Evolutionary conservation across 2,329 filamentous ascomycete species (phyloP).

Genomic region (Periconia sp.): DNA sequence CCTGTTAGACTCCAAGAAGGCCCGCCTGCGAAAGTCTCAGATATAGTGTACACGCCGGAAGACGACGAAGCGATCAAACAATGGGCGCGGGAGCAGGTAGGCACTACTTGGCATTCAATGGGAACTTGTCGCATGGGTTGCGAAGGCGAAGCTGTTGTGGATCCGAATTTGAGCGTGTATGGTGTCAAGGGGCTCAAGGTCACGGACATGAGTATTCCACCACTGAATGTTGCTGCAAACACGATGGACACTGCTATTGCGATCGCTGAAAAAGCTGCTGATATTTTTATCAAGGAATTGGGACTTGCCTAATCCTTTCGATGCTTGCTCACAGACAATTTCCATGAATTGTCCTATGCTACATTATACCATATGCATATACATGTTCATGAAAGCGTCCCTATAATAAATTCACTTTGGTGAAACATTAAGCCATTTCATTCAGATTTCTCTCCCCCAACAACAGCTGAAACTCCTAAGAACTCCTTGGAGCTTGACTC

Average conservation of each 20-base stretch:
- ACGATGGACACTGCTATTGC: slow-evolving; percentile 29
- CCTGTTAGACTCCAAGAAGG: no score
- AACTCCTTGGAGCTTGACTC: no score
- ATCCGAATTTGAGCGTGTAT: slow-evolving; percentile 18
- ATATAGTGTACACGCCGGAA: slow-evolving; percentile 53
- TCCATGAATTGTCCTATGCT: no score
- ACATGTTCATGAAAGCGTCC: no score
- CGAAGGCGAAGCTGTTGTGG: slow-evolving; percentile 26
- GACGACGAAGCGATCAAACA: slow-evolving; percentile 54
- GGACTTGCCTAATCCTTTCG: slow-evolving; percentile 15
- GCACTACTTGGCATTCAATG: slow-evolving; percentile 43
- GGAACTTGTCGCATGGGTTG: slow-evolving; percentile 35
- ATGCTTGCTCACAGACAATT: no score
- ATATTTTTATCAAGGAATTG: slow-evolving; percentile 37
- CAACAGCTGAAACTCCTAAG: no score
- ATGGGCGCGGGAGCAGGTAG: slow-evolving; percentile 41
- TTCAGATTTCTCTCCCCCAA: no score
- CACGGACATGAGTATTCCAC: slow-evolving; percentile 23
- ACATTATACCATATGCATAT: no score
- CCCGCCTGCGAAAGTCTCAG: no score
- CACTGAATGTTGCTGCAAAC: slow-evolving; percentile 19
- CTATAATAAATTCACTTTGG: no score
- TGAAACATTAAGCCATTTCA: no score
- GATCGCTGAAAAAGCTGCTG: slow-evolving; percentile 22
- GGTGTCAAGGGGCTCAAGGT: slow-evolving; percentile 24